Base-by-base conservation (phyloP, 441 rosid species). In the Raphanus hybrid region DNA sequence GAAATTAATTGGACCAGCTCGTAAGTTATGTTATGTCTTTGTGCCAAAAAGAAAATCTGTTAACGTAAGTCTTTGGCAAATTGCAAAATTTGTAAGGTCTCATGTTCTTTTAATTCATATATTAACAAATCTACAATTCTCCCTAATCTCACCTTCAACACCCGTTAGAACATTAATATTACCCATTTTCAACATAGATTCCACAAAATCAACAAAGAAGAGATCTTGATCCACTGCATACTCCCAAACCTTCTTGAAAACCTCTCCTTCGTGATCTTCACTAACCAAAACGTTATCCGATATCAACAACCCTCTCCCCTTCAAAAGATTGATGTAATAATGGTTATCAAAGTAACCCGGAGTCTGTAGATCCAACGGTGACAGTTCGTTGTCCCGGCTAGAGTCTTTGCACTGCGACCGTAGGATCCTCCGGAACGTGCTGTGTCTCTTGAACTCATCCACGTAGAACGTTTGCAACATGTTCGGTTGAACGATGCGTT, bases 171-270 rank as follows among this genome's bases (percentile, higher is more conserved):
- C 94, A 81, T 85, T 87, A 0, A 83, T 92, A 41, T 81, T 90
- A 10, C 93, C 92, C 98, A 90, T 89, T 76, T 89, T 89, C 14
- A 92, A 69, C 26, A 94, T 82, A 0, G 96, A 94, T 52, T 85
- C 80, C 0, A 73, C 92, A 81, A 83, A 94, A 9, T 88, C 84
- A 0, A 0, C 6, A 62, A 90, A 90, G 77, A 94, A 88, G 4
- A 84, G 83, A 0, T 86, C 74, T 80, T 80, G 81, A 78, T 89
- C 74, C 0, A 84, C 72, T 0, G 96, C 98, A 65, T 80, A 92
- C n/a, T 55, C 83, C 94, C 94, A 88, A n/a, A 90, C 85, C 15
- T 57, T 82, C 20, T 16, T 54, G 23, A 54, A 54, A 6, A 90
- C 65, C 26, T 79, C 91, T 8, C 93, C 94, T 70, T 84, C 87